Evolutionary conservation across 164 flowering plant genomes (phyloP), one percentile per base, ranked within the genome.

Genomic region (Paratinospora sagittata): DNA sequence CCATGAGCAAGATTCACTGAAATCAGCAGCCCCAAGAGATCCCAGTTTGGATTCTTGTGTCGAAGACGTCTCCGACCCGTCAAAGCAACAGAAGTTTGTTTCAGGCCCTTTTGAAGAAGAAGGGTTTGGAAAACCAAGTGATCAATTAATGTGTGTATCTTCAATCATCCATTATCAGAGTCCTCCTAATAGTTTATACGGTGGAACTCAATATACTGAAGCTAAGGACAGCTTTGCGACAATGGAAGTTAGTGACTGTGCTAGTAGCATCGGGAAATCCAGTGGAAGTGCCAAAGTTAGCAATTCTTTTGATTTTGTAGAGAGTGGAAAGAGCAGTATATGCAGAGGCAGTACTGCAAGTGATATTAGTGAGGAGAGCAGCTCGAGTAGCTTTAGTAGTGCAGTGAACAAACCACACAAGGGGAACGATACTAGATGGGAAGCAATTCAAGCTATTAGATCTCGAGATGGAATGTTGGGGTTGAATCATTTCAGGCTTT

Each of bases 291-390:
- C 78, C 26, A 82, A 83, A 36, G 73, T 81, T 74, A 80, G 83
- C 74, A 78, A 80, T 43, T 78, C 85, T 0, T 74, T 68, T 67
- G 92, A 86, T 70, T 68, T 80, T 37, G 72, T 70, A 66, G 90
- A 89, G 79, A 86, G 90, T 73, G 78, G 84, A 79, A 85, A 86
- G 73, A 83, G 79, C 21, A 86, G 90, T 71, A 75, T 86, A 17
- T 82, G 81, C 66, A 80, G 96, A 70, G 92, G 78, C 26, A 90
- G 97, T 75, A 86, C 87, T 8, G 86, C 87, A 49, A 90, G 96
- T 81, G 90, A 89, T 76, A 67, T 90, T 34, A 92, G 97, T 60
- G 93, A 88, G 45, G 97, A 90, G 70, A 90, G 95, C 84, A 86
- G 88, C 82, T 85, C 88, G 2, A 88, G 89, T 73, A 82, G 90